Conservation (phyloP, 768 basidiomycete species). For the Pilatotrama ljubarskyi region DNA sequence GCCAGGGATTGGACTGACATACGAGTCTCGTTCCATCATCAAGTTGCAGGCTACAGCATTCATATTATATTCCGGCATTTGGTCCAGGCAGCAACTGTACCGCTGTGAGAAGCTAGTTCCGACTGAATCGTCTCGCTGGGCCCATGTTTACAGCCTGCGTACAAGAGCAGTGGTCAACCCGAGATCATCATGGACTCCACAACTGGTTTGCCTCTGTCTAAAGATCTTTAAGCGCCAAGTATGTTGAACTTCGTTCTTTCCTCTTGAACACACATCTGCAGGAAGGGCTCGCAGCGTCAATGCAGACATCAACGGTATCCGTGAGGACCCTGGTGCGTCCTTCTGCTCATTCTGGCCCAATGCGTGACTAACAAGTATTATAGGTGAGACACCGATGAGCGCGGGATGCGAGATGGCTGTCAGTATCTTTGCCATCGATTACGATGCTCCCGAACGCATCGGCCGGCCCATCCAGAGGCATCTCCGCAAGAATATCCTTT, state of each 20-base stretch:
- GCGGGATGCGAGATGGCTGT: slow-evolving; percentile 30
- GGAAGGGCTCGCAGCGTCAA: slow-evolving; percentile 29
- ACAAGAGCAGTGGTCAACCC: slow-evolving; percentile 30
- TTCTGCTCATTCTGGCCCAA: neutral
- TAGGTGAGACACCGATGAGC: slow-evolving; percentile 31
- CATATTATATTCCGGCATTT: slow-evolving; percentile 29
- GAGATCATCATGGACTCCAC: slow-evolving; percentile 26
- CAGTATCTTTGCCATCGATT: slow-evolving; percentile 33
- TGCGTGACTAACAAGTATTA: neutral
- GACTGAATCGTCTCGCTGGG: too few species aligned
- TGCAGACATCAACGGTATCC: slow-evolving; percentile 26
- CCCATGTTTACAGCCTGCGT: slow-evolving; percentile 33
- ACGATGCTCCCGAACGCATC: slow-evolving; percentile 31
- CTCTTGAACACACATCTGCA: neutral
- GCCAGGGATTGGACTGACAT: slow-evolving; percentile 33
- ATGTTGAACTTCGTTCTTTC: too few species aligned
- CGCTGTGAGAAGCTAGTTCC: slow-evolving; percentile 12
- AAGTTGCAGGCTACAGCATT: too few species aligned
- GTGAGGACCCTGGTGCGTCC: slow-evolving; percentile 27
- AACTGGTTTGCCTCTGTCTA: slow-evolving; percentile 29
- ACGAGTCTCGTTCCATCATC: neutral
- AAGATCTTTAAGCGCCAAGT: slow-evolving; percentile 24
- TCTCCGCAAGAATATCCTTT: slow-evolving; percentile 1
- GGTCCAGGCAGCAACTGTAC: slow-evolving; percentile 29
- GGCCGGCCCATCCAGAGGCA: slow-evolving; percentile 27